Conservation (phyloP, 176 grass and related monocot genomes). For the Cenchrus purpureus region DNA sequence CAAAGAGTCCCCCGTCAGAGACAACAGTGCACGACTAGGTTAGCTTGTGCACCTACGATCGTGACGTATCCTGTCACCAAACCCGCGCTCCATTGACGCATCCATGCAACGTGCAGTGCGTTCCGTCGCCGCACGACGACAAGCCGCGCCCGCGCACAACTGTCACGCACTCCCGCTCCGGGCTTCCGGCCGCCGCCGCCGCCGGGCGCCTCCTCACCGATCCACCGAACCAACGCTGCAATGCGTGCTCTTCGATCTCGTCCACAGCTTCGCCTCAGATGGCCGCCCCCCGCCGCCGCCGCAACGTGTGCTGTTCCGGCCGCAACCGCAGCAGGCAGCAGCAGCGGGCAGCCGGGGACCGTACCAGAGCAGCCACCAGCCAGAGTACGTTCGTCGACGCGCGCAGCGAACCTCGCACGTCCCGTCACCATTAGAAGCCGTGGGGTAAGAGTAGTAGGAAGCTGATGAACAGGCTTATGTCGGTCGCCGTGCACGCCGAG, state of each 20-base stretch:
- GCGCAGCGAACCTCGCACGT: no score
- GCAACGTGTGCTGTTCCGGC: not conserved
- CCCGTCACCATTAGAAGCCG: no score
- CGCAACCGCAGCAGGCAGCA: no score
- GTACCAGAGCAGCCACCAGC: no score
- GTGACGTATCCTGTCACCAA: not conserved
- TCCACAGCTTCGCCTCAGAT: not conserved
- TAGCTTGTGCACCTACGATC: not conserved
- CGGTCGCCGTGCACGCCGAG: not conserved
- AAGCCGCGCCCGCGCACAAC: constrained; percentile 5
- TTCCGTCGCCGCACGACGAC: not conserved
- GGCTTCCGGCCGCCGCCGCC: not conserved
- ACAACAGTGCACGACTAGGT: constrained; percentile 23
- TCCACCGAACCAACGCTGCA: not conserved
- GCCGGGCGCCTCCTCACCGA: not conserved
- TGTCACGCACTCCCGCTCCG: not conserved
- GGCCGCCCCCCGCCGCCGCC: not conserved
- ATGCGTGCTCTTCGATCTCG: not conserved
- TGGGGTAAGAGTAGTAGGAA: no score
- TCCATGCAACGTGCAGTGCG: not conserved
- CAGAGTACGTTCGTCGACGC: no score
- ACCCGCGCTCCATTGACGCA: not conserved
- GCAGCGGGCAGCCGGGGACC: no score
- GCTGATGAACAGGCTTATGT: constrained; percentile 41
- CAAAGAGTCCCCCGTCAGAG: not conserved